Evolutionary conservation across 2,329 filamentous ascomycete species (phyloP).

Genomic region (Davidsoniella eucalypti): DNA sequence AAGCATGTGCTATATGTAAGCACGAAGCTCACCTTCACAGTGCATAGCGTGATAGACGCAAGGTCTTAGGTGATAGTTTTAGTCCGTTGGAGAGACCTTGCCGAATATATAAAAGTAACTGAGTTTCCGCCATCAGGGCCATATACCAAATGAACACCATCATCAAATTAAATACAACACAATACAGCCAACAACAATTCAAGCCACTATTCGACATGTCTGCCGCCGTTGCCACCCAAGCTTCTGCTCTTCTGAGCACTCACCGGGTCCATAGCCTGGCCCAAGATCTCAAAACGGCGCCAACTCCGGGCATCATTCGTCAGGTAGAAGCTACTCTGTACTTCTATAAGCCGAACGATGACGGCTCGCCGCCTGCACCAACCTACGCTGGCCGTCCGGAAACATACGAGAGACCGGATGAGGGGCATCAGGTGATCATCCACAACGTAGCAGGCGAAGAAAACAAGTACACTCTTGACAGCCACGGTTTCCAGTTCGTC

Average conservation of each 20-base stretch:
- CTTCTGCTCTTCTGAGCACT: not conserved
- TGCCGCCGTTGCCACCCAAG: constrained; percentile 14
- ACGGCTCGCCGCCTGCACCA: constrained; percentile 24
- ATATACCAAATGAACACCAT: no score
- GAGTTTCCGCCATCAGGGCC: no score
- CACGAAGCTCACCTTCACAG: no score
- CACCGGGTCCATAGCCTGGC: not conserved
- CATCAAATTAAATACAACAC: no score
- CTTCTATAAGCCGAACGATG: constrained; percentile 25
- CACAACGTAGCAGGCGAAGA: constrained; percentile 26
- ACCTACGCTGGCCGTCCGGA: constrained; percentile 21
- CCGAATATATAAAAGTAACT: no score
- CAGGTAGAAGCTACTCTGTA: constrained; percentile 23
- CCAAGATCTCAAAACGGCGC: not conserved
- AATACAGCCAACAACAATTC: no score
- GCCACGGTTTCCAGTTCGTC: constrained; percentile 25
- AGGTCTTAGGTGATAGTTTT: no score
- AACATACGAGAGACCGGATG: constrained; percentile 19
- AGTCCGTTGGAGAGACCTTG: no score
- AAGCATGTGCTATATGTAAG: no score
- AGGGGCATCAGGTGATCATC: constrained; percentile 18
- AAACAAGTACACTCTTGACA: constrained; percentile 24
- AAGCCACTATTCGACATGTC: constrained; percentile 10
- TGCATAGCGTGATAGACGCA: no score
- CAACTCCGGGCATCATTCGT: not conserved